Conservation (phyloP, 2,329 filamentous ascomycete species). For the Cladosporium oxysporum region DNA sequence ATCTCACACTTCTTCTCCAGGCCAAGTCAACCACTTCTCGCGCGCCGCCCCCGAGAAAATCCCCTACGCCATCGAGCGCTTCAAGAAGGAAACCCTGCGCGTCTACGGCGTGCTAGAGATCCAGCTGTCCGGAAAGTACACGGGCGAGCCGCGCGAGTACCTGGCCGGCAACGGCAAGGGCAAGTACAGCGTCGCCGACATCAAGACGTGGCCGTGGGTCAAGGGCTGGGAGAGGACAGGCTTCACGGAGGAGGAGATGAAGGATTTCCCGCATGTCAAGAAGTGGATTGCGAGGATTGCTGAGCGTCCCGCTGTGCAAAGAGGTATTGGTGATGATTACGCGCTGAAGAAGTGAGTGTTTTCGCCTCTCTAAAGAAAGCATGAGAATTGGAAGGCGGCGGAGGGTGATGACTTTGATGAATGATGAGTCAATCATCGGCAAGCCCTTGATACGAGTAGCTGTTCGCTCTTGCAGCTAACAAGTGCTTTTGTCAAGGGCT, state of each 20-base stretch:
- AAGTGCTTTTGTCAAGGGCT: background rate
- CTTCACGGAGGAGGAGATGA: constrained; percentile 52
- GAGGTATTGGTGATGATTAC: constrained; percentile 44
- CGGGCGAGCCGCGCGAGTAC: constrained; percentile 52
- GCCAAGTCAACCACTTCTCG: constrained; percentile 50
- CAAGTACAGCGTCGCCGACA: constrained; percentile 57
- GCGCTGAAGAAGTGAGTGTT: constrained; percentile 30
- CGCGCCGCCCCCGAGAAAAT: constrained; percentile 49
- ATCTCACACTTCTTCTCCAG: constrained; percentile 18
- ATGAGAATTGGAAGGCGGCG: background rate
- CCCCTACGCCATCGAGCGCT: constrained; percentile 53
- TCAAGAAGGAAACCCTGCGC: constrained; percentile 54
- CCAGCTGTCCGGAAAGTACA: constrained; percentile 54
- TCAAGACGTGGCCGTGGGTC: constrained; percentile 53
- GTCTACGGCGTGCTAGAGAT: constrained; percentile 60
- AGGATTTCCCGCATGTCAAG: constrained; percentile 53
- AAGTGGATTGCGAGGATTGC: constrained; percentile 57
- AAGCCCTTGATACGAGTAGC: background rate
- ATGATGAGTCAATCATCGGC: background rate
- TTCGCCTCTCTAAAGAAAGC: background rate
- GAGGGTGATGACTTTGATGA: background rate
- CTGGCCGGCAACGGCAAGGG: constrained; percentile 56
- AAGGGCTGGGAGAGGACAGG: constrained; percentile 48
- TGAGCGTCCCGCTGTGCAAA: constrained; percentile 50
- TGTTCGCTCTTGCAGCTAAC: background rate